Conservation (phyloP, 2,329 filamentous ascomycete genomes). For the Botrytis squamosa region DNA sequence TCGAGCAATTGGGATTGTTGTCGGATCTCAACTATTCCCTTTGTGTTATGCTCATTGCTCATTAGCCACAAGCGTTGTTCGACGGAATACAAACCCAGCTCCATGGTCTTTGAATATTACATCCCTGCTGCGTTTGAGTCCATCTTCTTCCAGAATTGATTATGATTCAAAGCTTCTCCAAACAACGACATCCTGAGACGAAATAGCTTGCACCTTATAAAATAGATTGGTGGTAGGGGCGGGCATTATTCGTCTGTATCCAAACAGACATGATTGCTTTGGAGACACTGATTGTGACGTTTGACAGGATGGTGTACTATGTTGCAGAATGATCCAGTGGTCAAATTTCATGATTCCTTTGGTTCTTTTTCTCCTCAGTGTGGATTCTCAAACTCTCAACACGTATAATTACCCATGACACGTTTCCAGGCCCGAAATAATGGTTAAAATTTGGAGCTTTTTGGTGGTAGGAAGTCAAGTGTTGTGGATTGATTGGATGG, state of each 20-base stretch:
- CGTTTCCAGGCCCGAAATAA: background rate
- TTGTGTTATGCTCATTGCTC: background rate
- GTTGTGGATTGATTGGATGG: background rate
- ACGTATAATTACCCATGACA: too few species aligned
- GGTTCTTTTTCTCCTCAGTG: background rate
- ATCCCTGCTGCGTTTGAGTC: background rate
- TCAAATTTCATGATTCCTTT: background rate
- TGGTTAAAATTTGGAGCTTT: background rate
- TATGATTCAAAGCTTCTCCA: background rate
- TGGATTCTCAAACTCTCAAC: background rate
- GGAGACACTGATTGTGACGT: background rate
- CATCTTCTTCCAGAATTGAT: background rate
- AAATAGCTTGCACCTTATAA: background rate
- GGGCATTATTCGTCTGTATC: background rate
- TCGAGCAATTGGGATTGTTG: background rate
- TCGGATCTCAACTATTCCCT: background rate
- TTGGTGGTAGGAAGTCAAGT: background rate
- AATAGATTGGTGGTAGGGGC: background rate
- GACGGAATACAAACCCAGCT: conserved; percentile 8
- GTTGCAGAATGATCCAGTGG: background rate
- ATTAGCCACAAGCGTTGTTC: background rate
- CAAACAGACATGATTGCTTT: background rate
- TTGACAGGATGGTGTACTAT: background rate
- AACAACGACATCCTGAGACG: background rate
- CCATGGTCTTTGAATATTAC: background rate